phyloP scores from a whole-genome alignment of 2,329 filamentous ascomycete genomes.

The Fusarium sp. region DNA sequence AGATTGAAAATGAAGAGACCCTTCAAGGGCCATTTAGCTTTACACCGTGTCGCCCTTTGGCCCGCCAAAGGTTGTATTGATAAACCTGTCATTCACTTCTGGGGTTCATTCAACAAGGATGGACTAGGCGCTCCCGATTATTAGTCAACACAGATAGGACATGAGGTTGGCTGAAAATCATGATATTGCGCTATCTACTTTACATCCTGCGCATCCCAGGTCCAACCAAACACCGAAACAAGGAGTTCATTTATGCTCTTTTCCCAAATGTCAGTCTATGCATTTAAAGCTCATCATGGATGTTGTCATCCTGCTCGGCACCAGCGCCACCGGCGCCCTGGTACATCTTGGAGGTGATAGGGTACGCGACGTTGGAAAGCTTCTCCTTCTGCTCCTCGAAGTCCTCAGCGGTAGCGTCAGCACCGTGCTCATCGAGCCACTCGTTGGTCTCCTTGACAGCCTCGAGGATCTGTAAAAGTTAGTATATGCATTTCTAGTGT shows the following conservation, averaged over 20 bases:
- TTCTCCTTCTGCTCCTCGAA: slow-evolving; percentile 99
- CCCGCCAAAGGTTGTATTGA: not conserved
- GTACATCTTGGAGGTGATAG: slow-evolving; percentile 99
- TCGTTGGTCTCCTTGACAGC: slow-evolving; percentile 96
- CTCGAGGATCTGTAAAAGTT: slow-evolving; percentile 74
- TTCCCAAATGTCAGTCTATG: slow-evolving; percentile 44
- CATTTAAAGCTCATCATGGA: slow-evolving; percentile 82
- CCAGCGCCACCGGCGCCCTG: slow-evolving; percentile 63
- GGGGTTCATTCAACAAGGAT: not conserved
- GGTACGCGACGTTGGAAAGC: slow-evolving; percentile 94
- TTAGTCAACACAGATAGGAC: not conserved
- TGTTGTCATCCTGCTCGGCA: slow-evolving; percentile 71
- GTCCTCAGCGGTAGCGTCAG: slow-evolving; percentile 86
- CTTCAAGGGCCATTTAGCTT: not conserved
- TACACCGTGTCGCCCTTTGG: not conserved
- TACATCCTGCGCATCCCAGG: slow-evolving; percentile 40
- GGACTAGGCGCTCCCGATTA: not conserved
- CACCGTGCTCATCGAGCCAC: slow-evolving; percentile 96
- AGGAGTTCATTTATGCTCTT: slow-evolving; percentile 41
- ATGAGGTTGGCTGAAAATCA: slow-evolving; percentile 27
- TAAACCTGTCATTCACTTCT: not conserved
- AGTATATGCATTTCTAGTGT: slow-evolving; percentile 37
- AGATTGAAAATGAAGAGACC: not conserved
- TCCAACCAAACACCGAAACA: slow-evolving; percentile 44
- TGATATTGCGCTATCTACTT: slow-evolving; percentile 45